phyloP scores from a whole-genome alignment of 2,329 filamentous ascomycete genomes.

The Aspergillus sp. region DNA sequence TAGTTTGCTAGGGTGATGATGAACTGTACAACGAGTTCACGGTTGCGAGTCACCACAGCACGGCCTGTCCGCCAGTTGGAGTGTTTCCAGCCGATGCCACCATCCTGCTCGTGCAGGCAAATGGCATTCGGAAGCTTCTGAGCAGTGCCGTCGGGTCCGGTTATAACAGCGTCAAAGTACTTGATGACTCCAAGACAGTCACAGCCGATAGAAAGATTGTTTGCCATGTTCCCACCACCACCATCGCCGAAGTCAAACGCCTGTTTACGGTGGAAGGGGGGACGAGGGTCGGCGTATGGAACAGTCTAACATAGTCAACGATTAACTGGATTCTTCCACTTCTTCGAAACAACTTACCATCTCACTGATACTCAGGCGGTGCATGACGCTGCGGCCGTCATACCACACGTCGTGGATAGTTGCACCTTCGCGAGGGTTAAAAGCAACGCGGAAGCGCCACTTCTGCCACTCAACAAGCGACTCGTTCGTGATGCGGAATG shows the following conservation, averaged over 20 bases:
- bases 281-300: conserved; percentile 65
- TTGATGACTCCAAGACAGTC: conserved; percentile 64
- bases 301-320: conserved; percentile 40
- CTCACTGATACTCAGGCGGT: conserved; percentile 66
- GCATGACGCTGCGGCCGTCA: conserved; percentile 64
- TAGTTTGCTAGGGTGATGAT: conserved; percentile 64
- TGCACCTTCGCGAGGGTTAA: conserved; percentile 62
- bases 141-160: conserved; percentile 55
- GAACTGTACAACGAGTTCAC: conserved; percentile 63
- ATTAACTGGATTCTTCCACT: neutral
- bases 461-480: conserved; percentile 60
- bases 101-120: conserved; percentile 67
- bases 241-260: conserved; percentile 73
- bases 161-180: conserved; percentile 60
- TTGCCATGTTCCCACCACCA: conserved; percentile 65
- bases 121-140: conserved; percentile 60
- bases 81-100: conserved; percentile 67
- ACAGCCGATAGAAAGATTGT: conserved; percentile 58
- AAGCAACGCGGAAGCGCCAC: conserved; percentile 65
- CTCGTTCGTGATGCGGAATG: conserved; percentile 52
- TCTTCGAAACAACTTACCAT: conserved; percentile 50
- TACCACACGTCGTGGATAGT: conserved; percentile 70
- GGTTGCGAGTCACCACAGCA: conserved; percentile 59
- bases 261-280: conserved; percentile 67
- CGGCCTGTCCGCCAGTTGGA: conserved; percentile 66